Percentiles rank a stretch among this genome's conserved stretches.
These are phyloP conservation scores for Leccinum uliginosum DNA, from an alignment of 768 basidiomycete genomes.

Conservation along the genomic window DNA sequence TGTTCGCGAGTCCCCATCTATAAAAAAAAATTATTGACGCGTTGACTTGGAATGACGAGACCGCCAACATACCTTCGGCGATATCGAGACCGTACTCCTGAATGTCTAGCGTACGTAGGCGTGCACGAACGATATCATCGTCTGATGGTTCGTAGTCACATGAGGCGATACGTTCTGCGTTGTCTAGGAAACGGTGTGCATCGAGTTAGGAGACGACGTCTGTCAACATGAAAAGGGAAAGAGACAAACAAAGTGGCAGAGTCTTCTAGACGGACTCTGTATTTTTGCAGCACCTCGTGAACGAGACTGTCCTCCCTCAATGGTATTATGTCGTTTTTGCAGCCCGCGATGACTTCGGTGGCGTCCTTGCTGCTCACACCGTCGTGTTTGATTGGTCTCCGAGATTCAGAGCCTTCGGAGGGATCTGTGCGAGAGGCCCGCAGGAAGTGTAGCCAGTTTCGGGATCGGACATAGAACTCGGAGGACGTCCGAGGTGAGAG, in stretches of 20 bases:
- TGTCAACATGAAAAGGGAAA: background rate
- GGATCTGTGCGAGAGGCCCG: slow-evolving; percentile 20
- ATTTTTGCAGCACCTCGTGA: slow-evolving; percentile 42
- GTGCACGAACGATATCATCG: slow-evolving; percentile 68
- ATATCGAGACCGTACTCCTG: slow-evolving; percentile 59
- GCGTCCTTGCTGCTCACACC: slow-evolving; percentile 33
- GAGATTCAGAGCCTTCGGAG: slow-evolving; percentile 2
- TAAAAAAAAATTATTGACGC: background rate
- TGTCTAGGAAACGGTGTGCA: slow-evolving; percentile 55
- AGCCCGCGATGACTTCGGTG: slow-evolving; percentile 53
- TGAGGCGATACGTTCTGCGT: slow-evolving; percentile 59
- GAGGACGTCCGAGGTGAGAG: slow-evolving; percentile 29
- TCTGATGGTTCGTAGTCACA: slow-evolving; percentile 62
- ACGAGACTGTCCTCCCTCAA: slow-evolving; percentile 63
- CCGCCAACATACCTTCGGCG: slow-evolving; percentile 15
- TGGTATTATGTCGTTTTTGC: slow-evolving; percentile 58
- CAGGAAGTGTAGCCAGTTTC: slow-evolving; percentile 38
- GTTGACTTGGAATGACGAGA: background rate
- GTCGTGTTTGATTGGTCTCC: slow-evolving; percentile 13
- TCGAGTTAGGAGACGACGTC: background rate
- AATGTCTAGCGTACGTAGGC: slow-evolving; percentile 66
- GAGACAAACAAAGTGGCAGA: slow-evolving; percentile 60
- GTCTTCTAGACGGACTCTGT: slow-evolving; percentile 52
- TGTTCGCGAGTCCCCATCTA: slow-evolving; percentile 40
- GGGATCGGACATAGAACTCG: slow-evolving; percentile 55